phyloP scores from a whole-genome alignment of 1,139 yeast genomes.

The Saccharomyces hybrid region DNA sequence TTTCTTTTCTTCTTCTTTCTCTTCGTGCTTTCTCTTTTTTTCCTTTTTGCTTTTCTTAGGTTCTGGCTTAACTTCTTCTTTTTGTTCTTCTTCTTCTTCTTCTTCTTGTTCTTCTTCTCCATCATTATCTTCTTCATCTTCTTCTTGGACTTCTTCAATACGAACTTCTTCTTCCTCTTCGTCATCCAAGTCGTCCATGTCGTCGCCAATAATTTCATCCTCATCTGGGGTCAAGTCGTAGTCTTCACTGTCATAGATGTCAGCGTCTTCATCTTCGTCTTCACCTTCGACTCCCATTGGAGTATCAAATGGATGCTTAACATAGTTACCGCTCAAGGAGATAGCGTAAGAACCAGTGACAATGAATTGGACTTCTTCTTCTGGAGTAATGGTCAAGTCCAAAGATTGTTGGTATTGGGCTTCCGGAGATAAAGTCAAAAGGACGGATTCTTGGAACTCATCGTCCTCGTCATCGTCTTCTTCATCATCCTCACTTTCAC shows the following conservation, averaged over 20 bases:
- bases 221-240: slow-evolving; percentile 88
- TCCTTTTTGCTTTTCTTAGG: slow-evolving; percentile 34
- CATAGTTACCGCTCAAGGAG: slow-evolving; percentile 89
- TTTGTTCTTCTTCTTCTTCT: slow-evolving; percentile 24
- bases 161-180: slow-evolving; percentile 46
- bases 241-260: slow-evolving; percentile 57
- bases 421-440: slow-evolving; percentile 88
- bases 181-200: slow-evolving; percentile 57
- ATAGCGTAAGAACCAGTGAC: slow-evolving; percentile 94
- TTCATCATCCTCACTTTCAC: slow-evolving; percentile 31
- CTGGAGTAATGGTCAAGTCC: slow-evolving; percentile 85
- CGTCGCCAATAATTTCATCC: slow-evolving; percentile 60
- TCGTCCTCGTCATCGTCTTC: slow-evolving; percentile 44
- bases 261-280: slow-evolving; percentile 39
- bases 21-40: slow-evolving; percentile 24
- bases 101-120: slow-evolving; percentile 21
- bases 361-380: slow-evolving; percentile 88
- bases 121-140: slow-evolving; percentile 22
- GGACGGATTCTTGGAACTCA: slow-evolving; percentile 67
- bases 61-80: slow-evolving; percentile 40
- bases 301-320: slow-evolving; percentile 73
- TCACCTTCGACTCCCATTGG: slow-evolving; percentile 51
- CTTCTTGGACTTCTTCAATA: slow-evolving; percentile 39
- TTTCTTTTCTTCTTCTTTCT: slow-evolving; percentile 29
- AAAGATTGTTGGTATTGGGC: slow-evolving; percentile 79